Evolutionary conservation across 2,329 filamentous ascomycete genomes (phyloP), one percentile per base, ranked within the genome.

Genomic region (Microsporum audouinii): DNA sequence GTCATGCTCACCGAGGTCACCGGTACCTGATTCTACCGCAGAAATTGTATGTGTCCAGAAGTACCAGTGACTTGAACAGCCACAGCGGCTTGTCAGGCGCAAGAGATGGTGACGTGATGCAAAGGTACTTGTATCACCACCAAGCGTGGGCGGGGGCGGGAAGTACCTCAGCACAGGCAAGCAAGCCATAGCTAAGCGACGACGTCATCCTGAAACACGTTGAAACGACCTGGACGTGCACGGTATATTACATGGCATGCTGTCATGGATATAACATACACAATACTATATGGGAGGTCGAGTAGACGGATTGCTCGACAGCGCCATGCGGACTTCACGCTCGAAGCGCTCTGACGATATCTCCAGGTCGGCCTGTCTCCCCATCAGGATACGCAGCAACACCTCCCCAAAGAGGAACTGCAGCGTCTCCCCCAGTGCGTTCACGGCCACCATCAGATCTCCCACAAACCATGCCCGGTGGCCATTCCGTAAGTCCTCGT

Each of bases 371-470:
- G 72, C 71, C 5, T 64, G 55, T 1, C 63, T 67, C 27, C 75
- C 63, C 65, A 71, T 72, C 53, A 76, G 63, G 57, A 71, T 71
- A 45, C 68, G 71, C 63, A 76, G 68, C 6, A 76, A 61, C 57
- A 73, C 69, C 61, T 76, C 74, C 61, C 71, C 72, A 63, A 74
- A 76, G 3, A 71, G 70, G 55, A 75, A 75, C 45, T 73, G 72
- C 4, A 75, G 66, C 23, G 73, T 70, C 3, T 68, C 66, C 17
- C 68, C 72, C 7, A 76, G 68, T 57, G 68, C 67, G 57, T 73
- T 72, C 55, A 73, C 71, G 29, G 68, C 69, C 45, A 67, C 68
- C 38, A 76, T 62, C 31, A 76, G 63, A 62, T 73, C 71, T 2
- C 71, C 72, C 0, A 71, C 72, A 6, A 68, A 70, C 73, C 74